phyloP scores from a whole-genome alignment of 441 rosid genomes.

The Hura crepitans region DNA sequence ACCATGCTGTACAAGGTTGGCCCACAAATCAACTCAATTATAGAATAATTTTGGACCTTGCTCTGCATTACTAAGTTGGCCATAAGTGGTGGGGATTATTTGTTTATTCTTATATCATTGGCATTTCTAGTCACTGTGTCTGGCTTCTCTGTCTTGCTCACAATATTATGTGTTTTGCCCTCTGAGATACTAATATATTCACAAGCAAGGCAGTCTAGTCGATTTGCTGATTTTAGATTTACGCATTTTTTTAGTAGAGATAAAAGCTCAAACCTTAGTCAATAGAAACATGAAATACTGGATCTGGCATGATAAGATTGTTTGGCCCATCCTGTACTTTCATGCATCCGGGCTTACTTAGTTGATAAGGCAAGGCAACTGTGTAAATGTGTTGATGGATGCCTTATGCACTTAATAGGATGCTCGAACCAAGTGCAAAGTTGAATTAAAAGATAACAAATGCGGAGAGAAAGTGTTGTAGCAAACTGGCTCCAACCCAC shows the following conservation, averaged over 20 bases:
- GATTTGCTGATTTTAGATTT: slow-evolving; percentile 1
- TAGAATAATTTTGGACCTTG: not conserved
- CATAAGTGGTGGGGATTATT: not conserved
- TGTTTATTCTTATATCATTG: not conserved
- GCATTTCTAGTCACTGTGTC: not conserved
- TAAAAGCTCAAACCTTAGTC: not conserved
- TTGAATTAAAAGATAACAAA: not conserved
- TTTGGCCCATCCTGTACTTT: not conserved
- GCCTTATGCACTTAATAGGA: too few relatives aligned
- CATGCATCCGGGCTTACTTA: too few relatives aligned
- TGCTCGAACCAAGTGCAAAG: too few relatives aligned
- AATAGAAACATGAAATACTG: not conserved
- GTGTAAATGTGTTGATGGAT: too few relatives aligned
- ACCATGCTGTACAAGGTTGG: slow-evolving; percentile 99
- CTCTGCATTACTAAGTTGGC: not conserved
- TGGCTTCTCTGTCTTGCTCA: not conserved
- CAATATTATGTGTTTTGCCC: not conserved
- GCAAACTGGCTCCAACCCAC: not conserved
- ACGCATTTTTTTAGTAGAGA: too few relatives aligned
- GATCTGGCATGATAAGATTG: not conserved
- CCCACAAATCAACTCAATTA: not conserved
- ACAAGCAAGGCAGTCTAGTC: not conserved
- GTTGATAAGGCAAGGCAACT: too few relatives aligned
- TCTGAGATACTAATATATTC: not conserved
- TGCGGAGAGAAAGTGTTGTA: not conserved